Evolutionary conservation across 495 filamentous ascomycete genomes (phyloP).

Genomic region (Podospora comata): DNA sequence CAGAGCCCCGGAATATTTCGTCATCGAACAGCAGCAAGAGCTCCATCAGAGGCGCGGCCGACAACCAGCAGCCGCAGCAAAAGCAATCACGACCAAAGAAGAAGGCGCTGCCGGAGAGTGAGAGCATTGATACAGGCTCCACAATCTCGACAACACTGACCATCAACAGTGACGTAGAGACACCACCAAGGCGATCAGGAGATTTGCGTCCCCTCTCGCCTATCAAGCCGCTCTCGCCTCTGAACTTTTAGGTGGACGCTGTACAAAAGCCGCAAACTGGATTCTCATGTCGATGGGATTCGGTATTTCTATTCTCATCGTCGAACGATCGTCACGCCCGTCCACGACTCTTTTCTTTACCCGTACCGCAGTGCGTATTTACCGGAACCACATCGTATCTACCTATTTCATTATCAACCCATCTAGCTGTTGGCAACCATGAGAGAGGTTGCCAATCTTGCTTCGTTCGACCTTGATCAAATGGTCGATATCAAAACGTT

Average conservation of each 20-base stretch:
- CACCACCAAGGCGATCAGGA: constrained; percentile 32
- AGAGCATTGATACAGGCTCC: constrained; percentile 34
- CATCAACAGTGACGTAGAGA: constrained; percentile 40
- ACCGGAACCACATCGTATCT: not conserved
- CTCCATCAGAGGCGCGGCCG: constrained; percentile 23
- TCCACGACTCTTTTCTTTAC: constrained; percentile 4
- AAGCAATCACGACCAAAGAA: constrained; percentile 31
- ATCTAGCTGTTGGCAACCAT: not conserved
- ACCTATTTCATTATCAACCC: not conserved
- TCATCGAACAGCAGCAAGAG: constrained; percentile 59
- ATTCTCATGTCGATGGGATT: not conserved
- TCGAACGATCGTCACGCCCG: constrained; percentile 4
- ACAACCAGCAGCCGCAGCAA: constrained; percentile 24
- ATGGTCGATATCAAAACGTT: not conserved
- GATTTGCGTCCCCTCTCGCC: constrained; percentile 61
- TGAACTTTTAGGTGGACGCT: constrained; percentile 43
- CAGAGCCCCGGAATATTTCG: constrained; percentile 49
- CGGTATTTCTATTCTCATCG: not conserved
- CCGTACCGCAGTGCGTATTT: not conserved
- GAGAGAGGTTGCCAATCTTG: not conserved
- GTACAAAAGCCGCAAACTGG: not conserved
- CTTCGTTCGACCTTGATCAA: not conserved
- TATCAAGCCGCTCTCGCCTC: constrained; percentile 67
- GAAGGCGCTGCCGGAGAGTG: constrained; percentile 35
- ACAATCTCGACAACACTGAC: constrained; percentile 43